Base-by-base conservation (phyloP, 441 rosid species). In the Erysimum cheiri region DNA sequence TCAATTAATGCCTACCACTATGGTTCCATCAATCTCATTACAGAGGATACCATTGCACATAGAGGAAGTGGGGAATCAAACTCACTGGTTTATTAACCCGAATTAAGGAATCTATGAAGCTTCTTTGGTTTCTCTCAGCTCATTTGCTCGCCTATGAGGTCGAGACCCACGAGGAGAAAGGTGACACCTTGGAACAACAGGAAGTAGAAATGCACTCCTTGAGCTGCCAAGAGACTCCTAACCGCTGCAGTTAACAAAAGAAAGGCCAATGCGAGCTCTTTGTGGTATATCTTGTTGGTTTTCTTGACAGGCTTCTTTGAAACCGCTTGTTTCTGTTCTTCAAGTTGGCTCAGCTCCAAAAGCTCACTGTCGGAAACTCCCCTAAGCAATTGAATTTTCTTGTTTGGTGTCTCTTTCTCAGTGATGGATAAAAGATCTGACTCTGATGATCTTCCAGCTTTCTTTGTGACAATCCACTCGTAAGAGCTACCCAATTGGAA, bases 401-500 rank as follows among this genome's bases (percentile, higher is more conserved):
- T 80, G 32, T 60, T 66, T 55, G 84, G 71, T 76, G 82, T 72
- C 8, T 88, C 89, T 64, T 85, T 82, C 76, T 85, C 92, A 2
- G 84, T 87, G 13, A 88, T 85, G 37, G 87, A 83, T 28, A 85
- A 72, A 6, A 87, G 82, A 82, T 92, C 93, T 0, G 91, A 84
- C 73, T 93, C 92, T 41, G 93, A 82, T 55, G 88, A 87, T 80
- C 92, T 82, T 53, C 98, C 97, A 4, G 96, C 92, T 64, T 93
- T 93, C 70, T 93, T 93, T 70, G 98, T 93, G 77, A 93, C 97
- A 60, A 91, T 78, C 98, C 98, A 93, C 69, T 89, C 98, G 9
- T 83, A 89, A 10, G 97, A 89, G 82, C 94, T 91, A 40, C 97
- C 96, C 67, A 93, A 44, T 77, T 88, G 92, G 81, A 91, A 88